Evolutionary conservation across 2,329 filamentous ascomycete genomes (phyloP), one percentile per base, ranked within the genome.

Genomic region (Chrysoporthe cubensis): DNA sequence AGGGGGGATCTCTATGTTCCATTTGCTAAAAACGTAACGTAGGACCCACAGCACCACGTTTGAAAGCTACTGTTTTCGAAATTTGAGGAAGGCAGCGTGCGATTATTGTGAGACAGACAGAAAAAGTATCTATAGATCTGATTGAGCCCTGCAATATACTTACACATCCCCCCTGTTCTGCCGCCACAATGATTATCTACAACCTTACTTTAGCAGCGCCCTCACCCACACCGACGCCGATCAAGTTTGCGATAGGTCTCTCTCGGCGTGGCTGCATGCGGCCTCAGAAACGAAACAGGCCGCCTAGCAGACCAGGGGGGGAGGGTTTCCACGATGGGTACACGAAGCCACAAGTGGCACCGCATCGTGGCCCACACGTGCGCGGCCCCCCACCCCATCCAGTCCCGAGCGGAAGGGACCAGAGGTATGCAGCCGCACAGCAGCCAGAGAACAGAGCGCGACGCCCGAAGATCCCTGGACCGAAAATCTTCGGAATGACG

Each of bases 271-370:
- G 50, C 21, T 54, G 9, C 11, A 16, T 40, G 37, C 37, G 37
- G 37, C 9, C 37, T 40, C 26, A 26, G 26, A 26, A 26, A 32
- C 21, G 16, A 54, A 21, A 34, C 26, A 16, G 26, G 11, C 32
- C 32, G 18, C n/a, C 32, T 13, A 34, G 26, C 9, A 37, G 26
- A 26, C 26, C 2, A 26, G 26, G 26, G 26, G 42, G 43, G 48
- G 16, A n/a, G 6, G 7, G 14, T 44, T 61, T 26, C 26, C 54
- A 57, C 18, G 43, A 4, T n/a, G 26, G 16, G 21, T n/a, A 48
- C 43, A 62, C 59, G 6, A 62, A 32, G 59, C 59, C 59, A 62
- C 59, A 44, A 62, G 59, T 62, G 43, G 57, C 57, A 60, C 57
- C 11, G 13, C 57, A 60, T 26, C 18, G n/a, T 26, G 8, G 11